These are phyloP conservation scores for Spatholobus suberectus DNA, from an alignment of 306 rosid genomes.

Conservation along the genomic window DNA sequence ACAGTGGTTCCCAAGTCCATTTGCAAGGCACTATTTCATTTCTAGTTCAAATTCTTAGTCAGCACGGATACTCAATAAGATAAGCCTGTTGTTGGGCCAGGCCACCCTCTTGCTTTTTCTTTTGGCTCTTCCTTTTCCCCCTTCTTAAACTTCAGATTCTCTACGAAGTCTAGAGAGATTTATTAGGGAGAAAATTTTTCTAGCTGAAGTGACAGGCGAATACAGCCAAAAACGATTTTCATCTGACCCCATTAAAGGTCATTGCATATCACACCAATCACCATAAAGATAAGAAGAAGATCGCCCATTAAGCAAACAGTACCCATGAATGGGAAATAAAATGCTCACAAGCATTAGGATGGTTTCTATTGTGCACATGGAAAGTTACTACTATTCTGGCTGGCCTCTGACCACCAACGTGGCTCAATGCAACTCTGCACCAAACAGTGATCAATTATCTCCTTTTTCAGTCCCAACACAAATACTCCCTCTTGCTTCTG, in stretches of 20 bases:
- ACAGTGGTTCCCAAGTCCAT: constrained; percentile 16
- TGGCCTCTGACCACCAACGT: constrained; percentile 47
- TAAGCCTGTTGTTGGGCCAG: constrained; percentile 23
- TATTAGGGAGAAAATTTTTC: constrained; percentile 31
- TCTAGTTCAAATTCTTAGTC: constrained; percentile 36
- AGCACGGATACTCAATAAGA: constrained; percentile 35
- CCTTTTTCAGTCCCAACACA: constrained; percentile 55
- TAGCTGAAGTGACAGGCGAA: constrained; percentile 63
- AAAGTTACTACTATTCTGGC: constrained; percentile 53
- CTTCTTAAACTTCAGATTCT: constrained; percentile 35
- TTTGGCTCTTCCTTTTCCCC: background rate
- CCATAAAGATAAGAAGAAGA: constrained; percentile 58
- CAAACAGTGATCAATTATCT: constrained; percentile 41
- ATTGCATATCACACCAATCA: constrained; percentile 64
- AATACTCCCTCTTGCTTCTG: constrained; percentile 46
- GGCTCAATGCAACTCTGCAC: constrained; percentile 38
- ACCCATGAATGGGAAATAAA: constrained; percentile 49
- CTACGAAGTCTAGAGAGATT: constrained; percentile 30
- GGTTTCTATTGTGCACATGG: constrained; percentile 53
- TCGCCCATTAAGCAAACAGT: constrained; percentile 64
- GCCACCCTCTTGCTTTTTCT: constrained; percentile 14
- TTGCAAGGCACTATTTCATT: constrained; percentile 39
- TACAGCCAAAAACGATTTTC: constrained; percentile 67
- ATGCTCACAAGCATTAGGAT: constrained; percentile 43
- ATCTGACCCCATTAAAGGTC: constrained; percentile 64